These are phyloP conservation scores for Colletotrichum costaricense DNA, from an alignment of 2,329 filamentous ascomycete species.

Conservation along the genomic window DNA sequence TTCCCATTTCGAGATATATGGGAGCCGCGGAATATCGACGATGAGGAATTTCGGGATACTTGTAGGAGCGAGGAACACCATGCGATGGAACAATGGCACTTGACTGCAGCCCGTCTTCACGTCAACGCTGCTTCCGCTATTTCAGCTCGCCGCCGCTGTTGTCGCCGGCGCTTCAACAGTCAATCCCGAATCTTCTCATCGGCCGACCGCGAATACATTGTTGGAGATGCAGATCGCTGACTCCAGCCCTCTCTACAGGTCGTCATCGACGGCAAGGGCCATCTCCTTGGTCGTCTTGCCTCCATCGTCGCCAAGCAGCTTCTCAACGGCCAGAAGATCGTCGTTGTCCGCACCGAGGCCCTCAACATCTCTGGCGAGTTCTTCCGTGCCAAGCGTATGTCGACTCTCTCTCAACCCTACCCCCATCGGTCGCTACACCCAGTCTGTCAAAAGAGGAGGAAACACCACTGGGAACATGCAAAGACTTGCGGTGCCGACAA, in stretches of 20 bases:
- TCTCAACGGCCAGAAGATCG: constrained; percentile 99
- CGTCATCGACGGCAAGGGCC: constrained; percentile 99
- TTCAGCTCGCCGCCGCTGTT: not conserved
- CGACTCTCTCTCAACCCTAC: constrained; percentile 40
- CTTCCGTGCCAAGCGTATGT: constrained; percentile 99
- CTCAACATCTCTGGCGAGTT: constrained; percentile 99
- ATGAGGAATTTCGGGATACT: constrained; percentile 14
- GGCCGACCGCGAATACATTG: not conserved
- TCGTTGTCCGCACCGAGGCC: constrained; percentile 97
- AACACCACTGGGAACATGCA: not conserved
- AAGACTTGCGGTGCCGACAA: not conserved
- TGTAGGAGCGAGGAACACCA: not conserved
- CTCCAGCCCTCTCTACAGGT: constrained; percentile 68
- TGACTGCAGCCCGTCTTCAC: not conserved
- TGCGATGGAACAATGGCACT: not conserved
- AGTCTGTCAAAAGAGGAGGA: constrained; percentile 12
- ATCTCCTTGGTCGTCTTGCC: constrained; percentile 98
- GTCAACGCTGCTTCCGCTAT: not conserved
- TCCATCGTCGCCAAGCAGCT: constrained; percentile 99
- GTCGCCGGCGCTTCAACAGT: not conserved
- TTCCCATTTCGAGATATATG: not conserved
- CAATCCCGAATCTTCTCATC: not conserved
- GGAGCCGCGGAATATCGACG: not conserved
- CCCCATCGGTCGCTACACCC: constrained; percentile 6
- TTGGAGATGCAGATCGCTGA: constrained; percentile 35